Evolutionary conservation across 2,329 filamentous ascomycete species (phyloP).

Genomic region (Penicillium sp.): DNA sequence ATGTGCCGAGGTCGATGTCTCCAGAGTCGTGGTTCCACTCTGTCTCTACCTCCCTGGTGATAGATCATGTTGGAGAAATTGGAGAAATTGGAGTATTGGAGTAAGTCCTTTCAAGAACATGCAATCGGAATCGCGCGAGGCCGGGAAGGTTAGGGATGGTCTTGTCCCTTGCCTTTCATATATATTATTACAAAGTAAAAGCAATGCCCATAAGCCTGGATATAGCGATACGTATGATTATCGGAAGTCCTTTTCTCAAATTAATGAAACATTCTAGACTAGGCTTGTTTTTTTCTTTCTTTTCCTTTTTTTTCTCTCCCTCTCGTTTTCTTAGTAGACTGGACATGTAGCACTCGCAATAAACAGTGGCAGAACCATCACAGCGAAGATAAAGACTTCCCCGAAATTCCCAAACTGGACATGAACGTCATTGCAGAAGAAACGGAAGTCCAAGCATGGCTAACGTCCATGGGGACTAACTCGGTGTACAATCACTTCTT

Average conservation of each 20-base stretch:
- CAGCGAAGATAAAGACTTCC: too few relatives aligned
- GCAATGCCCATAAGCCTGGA: neutral
- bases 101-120: neutral
- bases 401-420: neutral
- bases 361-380: neutral
- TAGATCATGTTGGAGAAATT: neutral
- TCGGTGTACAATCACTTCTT: neutral
- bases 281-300: neutral
- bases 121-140: neutral
- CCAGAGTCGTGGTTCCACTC: neutral
- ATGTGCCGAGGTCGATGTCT: neutral
- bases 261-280: neutral
- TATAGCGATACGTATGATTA: too few relatives aligned
- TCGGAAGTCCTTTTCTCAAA: too few relatives aligned
- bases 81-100: neutral
- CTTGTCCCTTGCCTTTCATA: neutral
- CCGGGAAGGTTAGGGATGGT: neutral
- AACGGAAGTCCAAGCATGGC: neutral
- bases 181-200: neutral
- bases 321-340: neutral
- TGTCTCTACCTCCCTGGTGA: neutral
- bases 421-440: neutral
- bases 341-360: neutral
- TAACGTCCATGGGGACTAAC: neutral
- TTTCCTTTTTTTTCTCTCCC: neutral